Percentiles rank a stretch among this genome's conserved stretches.
Conservation (phyloP, 805 yeast species). For the Cyberlindnera maritima region DNA sequence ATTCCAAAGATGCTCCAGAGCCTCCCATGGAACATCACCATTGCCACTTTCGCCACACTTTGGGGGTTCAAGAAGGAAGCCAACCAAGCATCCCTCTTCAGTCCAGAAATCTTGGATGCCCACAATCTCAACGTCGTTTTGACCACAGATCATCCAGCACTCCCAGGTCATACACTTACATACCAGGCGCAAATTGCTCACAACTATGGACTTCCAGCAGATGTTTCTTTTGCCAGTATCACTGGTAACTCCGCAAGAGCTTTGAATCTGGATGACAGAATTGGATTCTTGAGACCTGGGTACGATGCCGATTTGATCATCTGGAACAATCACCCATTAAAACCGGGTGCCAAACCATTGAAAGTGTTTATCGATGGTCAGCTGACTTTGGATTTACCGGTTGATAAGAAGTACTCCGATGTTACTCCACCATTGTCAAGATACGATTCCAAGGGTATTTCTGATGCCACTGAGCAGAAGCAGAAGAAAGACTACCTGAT, state of each 20-base stretch:
- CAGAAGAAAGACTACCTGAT: background rate
- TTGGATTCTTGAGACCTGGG: slow-evolving; percentile 8
- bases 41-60: slow-evolving; percentile 9
- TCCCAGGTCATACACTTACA: slow-evolving; percentile 8
- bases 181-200: slow-evolving; percentile 12
- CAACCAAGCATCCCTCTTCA: slow-evolving; percentile 9
- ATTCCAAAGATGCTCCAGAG: slow-evolving; percentile 6
- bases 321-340: slow-evolving; percentile 8
- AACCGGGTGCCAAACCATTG: slow-evolving; percentile 7
- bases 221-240: slow-evolving; percentile 8
- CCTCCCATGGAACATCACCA: slow-evolving; percentile 10
- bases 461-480: background rate
- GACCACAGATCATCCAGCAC: slow-evolving; percentile 12
- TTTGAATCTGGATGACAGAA: slow-evolving; percentile 6
- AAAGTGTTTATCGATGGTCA: slow-evolving; percentile 11
- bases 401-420: background rate
- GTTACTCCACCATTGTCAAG: slow-evolving; percentile 3
- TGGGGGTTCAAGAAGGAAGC: slow-evolving; percentile 14
- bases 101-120: slow-evolving; percentile 6
- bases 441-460: background rate
- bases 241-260: slow-evolving; percentile 8
- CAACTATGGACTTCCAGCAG: slow-evolving; percentile 8
- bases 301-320: slow-evolving; percentile 11
- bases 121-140: slow-evolving; percentile 7
- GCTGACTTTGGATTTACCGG: slow-evolving; percentile 1